Evolutionary conservation across 495 filamentous ascomycete species (phyloP).

Genomic region (Chaetomium cochliodes): DNA sequence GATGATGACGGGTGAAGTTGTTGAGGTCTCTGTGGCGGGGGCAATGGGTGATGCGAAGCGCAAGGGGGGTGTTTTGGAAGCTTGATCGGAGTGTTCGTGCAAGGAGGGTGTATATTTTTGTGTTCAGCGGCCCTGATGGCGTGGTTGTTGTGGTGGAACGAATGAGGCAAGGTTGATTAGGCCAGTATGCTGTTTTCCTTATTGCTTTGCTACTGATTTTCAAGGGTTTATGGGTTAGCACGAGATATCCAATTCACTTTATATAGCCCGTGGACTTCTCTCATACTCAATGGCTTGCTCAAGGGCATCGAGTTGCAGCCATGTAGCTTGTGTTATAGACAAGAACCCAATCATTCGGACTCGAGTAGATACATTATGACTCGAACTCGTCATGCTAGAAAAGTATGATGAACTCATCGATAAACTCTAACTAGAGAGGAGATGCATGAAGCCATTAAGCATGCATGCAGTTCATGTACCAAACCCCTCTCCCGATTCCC

Average conservation of each 20-base stretch:
- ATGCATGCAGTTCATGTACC: not conserved
- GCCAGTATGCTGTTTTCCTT: not conserved
- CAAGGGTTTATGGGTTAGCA: not conserved
- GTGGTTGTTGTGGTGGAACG: not conserved
- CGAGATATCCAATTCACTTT: constrained; percentile 18
- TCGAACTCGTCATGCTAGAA: not conserved
- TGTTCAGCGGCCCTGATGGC: not conserved
- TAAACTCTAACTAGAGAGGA: constrained; percentile 6
- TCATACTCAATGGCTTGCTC: not conserved
- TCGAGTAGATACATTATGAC: too few species aligned
- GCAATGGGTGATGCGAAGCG: constrained; percentile 4
- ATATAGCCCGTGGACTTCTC: not conserved
- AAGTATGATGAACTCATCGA: not conserved
- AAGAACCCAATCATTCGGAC: too few species aligned
- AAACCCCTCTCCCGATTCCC: not conserved
- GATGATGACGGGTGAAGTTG: constrained; percentile 7
- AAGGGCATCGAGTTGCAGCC: too few species aligned
- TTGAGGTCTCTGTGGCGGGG: not conserved
- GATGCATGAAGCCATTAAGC: constrained; percentile 2
- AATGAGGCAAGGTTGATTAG: not conserved
- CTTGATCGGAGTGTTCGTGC: not conserved
- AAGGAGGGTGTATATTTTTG: not conserved
- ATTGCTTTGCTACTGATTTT: not conserved
- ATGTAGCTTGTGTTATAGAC: not conserved
- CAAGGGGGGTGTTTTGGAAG: not conserved